Conservation (phyloP, 495 filamentous ascomycete species). For the Talaromyces thailandensis region DNA sequence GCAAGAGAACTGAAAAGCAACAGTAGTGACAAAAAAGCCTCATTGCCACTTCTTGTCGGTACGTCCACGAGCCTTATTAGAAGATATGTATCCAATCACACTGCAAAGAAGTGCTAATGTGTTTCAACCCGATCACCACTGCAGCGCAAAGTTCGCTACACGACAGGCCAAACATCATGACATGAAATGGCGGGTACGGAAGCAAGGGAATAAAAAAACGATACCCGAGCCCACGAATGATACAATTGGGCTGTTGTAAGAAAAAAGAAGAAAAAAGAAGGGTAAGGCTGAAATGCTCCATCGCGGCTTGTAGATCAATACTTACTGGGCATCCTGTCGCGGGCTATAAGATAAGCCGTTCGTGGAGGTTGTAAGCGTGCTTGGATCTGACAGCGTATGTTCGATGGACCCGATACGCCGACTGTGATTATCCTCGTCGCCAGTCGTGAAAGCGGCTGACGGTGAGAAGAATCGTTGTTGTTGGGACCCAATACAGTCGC, state of each 20-base stretch:
- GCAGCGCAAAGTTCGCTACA: not conserved
- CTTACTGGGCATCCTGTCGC: constrained; percentile 42
- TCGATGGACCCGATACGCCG: constrained; percentile 34
- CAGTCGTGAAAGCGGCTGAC: constrained; percentile 24
- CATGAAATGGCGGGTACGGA: not conserved
- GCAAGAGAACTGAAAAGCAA: not conserved
- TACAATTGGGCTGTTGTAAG: not conserved
- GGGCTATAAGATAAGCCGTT: constrained; percentile 39
- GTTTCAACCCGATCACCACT: not conserved
- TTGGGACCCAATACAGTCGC: constrained; percentile 26
- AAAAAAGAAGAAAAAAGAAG: constrained; percentile 9
- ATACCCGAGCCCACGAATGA: not conserved
- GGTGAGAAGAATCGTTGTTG: constrained; percentile 20
- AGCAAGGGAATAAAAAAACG: not conserved
- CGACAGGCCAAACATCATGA: not conserved
- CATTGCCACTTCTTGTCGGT: not conserved
- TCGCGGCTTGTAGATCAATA: constrained; percentile 12
- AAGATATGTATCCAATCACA: not conserved
- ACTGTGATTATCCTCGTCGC: constrained; percentile 31
- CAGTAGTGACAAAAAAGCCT: not conserved
- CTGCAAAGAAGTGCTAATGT: not conserved
- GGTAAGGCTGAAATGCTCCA: constrained; percentile 7
- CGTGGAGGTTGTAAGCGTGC: constrained; percentile 34
- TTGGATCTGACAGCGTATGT: constrained; percentile 21
- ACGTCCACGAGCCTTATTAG: not conserved